Conservation (phyloP, 179 eudicot species). For the Beta macrorhiza region DNA sequence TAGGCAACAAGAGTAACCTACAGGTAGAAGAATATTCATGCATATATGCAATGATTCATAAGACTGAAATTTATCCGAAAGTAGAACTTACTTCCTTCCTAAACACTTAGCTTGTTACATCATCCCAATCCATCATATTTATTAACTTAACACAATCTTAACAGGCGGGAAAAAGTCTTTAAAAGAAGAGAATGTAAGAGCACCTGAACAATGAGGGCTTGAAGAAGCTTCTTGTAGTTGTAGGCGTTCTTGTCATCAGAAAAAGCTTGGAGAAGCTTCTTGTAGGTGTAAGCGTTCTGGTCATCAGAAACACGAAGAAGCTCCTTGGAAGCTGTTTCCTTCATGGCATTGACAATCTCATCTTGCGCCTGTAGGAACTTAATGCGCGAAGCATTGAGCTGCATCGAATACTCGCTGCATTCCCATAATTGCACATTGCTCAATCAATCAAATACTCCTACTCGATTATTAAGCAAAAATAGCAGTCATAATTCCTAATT, state of each 20-base stretch:
- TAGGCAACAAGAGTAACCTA: neutral
- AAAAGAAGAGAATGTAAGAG: neutral
- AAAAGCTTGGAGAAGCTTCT: conserved; percentile 47
- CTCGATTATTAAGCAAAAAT: too few species aligned
- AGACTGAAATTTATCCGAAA: too few species aligned
- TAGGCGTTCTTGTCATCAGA: conserved; percentile 44
- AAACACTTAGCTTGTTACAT: too few species aligned
- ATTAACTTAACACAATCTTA: too few species aligned
- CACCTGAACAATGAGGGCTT: conserved; percentile 61
- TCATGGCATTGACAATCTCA: conserved; percentile 53
- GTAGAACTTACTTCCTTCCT: neutral
- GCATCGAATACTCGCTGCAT: conserved; percentile 70
- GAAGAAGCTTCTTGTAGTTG: conserved; percentile 46
- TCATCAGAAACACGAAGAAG: conserved; percentile 45
- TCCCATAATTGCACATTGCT: neutral
- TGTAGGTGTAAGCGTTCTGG: conserved; percentile 36
- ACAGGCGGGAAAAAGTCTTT: too few species aligned
- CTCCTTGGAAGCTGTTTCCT: conserved; percentile 48
- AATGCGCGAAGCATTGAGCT: conserved; percentile 56
- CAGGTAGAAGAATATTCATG: neutral
- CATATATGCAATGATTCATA: neutral
- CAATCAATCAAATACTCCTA: neutral
- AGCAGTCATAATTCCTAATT: too few species aligned
- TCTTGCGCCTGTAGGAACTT: conserved; percentile 64
- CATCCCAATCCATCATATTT: too few species aligned